phyloP scores from a whole-genome alignment of 768 basidiomycete species.

The Cystofilobasidium capitatum region DNA sequence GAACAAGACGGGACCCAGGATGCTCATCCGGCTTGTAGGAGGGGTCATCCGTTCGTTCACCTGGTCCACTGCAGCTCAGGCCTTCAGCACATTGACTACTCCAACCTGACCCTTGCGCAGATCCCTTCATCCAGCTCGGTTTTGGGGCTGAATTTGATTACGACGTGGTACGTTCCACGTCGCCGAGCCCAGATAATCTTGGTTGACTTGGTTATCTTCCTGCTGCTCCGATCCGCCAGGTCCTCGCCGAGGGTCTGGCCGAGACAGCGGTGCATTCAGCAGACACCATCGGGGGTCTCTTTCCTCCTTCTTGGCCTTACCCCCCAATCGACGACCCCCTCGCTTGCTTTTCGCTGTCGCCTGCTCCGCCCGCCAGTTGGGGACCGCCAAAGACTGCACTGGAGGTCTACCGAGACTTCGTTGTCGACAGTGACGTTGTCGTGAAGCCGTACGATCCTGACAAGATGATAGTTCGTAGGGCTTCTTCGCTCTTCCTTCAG shows the following conservation, averaged over 20 bases:
- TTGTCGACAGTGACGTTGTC: not conserved
- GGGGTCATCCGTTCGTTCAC: slow-evolving; percentile 11
- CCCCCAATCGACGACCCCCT: not conserved
- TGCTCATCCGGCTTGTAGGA: slow-evolving; percentile 14
- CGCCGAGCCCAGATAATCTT: not conserved
- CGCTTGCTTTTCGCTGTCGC: not conserved
- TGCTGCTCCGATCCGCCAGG: not conserved
- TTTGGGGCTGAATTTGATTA: slow-evolving; percentile 14
- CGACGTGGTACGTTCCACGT: not conserved
- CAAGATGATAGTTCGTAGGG: not conserved
- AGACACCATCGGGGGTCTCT: not conserved
- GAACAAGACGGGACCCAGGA: slow-evolving; percentile 6
- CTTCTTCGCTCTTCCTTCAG: not conserved
- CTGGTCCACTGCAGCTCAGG: not conserved
- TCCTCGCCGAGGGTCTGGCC: slow-evolving; percentile 20
- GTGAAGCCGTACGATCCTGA: slow-evolving; percentile 9
- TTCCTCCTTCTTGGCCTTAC: slow-evolving; percentile 20
- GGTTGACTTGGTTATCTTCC: not conserved
- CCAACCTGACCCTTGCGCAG: not conserved
- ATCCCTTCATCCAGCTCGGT: slow-evolving; percentile 19
- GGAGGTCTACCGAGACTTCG: slow-evolving; percentile 4
- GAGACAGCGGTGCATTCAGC: slow-evolving; percentile 16
- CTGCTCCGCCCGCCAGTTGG: not conserved
- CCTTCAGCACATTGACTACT: not conserved
- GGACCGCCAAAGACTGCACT: not conserved